Evolutionary conservation across 495 filamentous ascomycete genomes (phyloP).

Genomic region (Penicillium mononematosum): DNA sequence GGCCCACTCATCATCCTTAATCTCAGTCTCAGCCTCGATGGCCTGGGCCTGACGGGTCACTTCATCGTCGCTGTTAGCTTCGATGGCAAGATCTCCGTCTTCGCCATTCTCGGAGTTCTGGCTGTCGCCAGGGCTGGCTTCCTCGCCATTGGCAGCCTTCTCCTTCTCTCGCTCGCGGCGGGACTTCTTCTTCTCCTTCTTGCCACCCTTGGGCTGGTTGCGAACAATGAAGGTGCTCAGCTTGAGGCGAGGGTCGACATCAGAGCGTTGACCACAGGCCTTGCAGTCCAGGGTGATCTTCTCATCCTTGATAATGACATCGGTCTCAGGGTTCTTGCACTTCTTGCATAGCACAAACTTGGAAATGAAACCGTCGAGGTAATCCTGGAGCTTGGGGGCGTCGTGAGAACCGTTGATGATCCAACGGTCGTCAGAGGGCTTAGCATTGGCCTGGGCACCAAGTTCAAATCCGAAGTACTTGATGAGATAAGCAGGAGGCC

Average conservation of each 20-base stretch:
- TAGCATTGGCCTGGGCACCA: constrained; percentile 95
- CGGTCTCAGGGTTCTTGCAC: constrained; percentile 99
- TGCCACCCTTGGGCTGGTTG: constrained; percentile 89
- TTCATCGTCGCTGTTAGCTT: constrained; percentile 87
- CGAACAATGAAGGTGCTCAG: constrained; percentile 97
- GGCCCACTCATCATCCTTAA: constrained; percentile 87
- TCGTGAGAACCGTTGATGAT: constrained; percentile 99
- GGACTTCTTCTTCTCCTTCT: constrained; percentile 90
- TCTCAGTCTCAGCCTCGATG: constrained; percentile 61
- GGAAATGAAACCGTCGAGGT: constrained; percentile 95
- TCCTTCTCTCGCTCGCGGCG: constrained; percentile 75
- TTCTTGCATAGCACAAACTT: constrained; percentile 99
- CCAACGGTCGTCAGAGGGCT: constrained; percentile 96
- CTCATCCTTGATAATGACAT: constrained; percentile 88
- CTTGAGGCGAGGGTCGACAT: constrained; percentile 91
- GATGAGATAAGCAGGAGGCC: constrained; percentile 92
- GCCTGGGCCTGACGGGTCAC: constrained; percentile 82
- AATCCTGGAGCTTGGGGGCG: constrained; percentile 91
- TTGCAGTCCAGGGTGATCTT: constrained; percentile 94
- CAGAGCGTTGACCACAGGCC: constrained; percentile 88
- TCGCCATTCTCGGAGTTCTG: constrained; percentile 64
- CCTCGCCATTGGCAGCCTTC: constrained; percentile 61
- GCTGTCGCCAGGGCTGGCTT: constrained; percentile 71
- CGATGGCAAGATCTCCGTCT: constrained; percentile 66
- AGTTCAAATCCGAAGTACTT: constrained; percentile 99